Evolutionary conservation across 1,284 basidiomycete genomes (phyloP), one percentile per base, ranked within the genome.

Genomic region (Boletus smithii): DNA sequence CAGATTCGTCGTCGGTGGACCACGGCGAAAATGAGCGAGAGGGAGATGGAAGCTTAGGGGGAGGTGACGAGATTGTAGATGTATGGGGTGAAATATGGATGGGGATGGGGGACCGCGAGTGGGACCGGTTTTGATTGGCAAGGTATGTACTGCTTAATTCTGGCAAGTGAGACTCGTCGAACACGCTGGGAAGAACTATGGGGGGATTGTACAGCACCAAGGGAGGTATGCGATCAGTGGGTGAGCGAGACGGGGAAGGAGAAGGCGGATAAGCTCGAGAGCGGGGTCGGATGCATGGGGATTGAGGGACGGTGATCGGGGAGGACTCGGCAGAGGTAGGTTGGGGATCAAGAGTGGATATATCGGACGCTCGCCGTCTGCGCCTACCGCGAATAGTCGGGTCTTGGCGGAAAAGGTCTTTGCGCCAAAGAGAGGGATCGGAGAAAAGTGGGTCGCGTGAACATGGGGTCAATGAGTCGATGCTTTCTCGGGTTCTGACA

Each of bases 1-100:
- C 75, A 9, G 82, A 85, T 49, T 88, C 85, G 53, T 85, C 82
- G 50, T 87, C 85, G 1, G 83, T 85, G n/a, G 81, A 80, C 80
- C 80, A 86, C 1, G 83, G 75, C 1, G 82, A 84, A 50, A 70
- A 64, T 0, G 70, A 62, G 9, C 71, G 69, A 35, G 66, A 67
- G 31, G 62, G 53, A 35, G 70, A 68, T 23, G 66, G 72, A 17
- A 65, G 55, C 42, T 67, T 66, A 37, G 60, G 53, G 22, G 60
- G 54, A 34, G 50, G 57, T 5, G 57, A 44, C 22, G 36, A 4
- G 6, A 46, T 10, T 16, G 46, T 40, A 14, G 53, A 44, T 29
- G 42, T 34, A 37, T 51, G 50, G 2, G 56, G 44, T 16, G 55
- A 52, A 43, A 61, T 52, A 47, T 64, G 66, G 10, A 65, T 66